Evolutionary conservation across 805 yeast genomes (phyloP).

Genomic region (Lachancea lanzarotensis): DNA sequence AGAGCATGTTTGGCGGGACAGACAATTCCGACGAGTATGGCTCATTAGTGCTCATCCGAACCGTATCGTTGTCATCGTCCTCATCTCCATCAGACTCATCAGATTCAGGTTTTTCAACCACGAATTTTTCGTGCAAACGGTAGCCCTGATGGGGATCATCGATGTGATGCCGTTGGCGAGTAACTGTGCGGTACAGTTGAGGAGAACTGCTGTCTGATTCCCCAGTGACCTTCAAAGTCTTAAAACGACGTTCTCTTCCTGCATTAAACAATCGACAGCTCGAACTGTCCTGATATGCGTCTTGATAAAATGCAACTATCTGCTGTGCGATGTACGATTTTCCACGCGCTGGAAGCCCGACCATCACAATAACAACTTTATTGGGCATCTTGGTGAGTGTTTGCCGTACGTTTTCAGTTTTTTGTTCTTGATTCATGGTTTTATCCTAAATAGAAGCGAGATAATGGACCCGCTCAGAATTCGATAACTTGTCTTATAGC

Average conservation of each 20-base stretch:
- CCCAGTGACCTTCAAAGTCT: not conserved
- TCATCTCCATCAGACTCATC: conserved; percentile 1
- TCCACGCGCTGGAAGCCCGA: conserved; percentile 70
- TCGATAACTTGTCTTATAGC: not conserved
- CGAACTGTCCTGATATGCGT: not conserved
- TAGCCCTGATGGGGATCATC: not conserved
- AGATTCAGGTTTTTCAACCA: not conserved
- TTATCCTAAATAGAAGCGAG: not conserved
- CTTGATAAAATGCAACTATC: conserved; percentile 30
- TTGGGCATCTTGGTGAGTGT: conserved; percentile 2
- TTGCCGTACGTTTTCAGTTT: not conserved
- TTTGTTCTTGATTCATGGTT: not conserved
- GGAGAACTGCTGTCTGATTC: not conserved
- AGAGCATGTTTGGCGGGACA: conserved; percentile 22
- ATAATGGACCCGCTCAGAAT: not conserved
- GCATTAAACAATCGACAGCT: conserved; percentile 59
- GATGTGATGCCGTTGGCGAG: conserved; percentile 1
- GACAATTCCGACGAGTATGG: not conserved
- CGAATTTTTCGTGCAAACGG: not conserved
- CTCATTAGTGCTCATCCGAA: no score
- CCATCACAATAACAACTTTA: conserved; percentile 61
- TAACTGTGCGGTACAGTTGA: conserved; percentile 5
- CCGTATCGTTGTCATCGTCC: not conserved
- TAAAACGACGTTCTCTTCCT: conserved; percentile 54
- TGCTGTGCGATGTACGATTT: conserved; percentile 65